Conservation (phyloP, 352 stramenopile species). For the Pythium dissimile region DNA sequence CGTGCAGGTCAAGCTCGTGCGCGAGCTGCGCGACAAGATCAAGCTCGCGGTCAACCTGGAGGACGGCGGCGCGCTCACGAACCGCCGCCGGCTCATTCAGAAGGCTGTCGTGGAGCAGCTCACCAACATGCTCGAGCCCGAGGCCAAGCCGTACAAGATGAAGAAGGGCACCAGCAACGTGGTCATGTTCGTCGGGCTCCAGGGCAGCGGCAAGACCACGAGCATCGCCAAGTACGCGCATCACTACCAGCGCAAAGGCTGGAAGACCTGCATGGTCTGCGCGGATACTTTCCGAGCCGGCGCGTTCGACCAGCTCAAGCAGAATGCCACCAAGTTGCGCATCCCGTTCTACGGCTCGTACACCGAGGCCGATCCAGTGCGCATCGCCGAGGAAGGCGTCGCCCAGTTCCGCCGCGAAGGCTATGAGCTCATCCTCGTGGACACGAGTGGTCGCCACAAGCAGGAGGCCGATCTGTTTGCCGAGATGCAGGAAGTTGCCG, state of each 20-base stretch:
- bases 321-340: constrained; percentile 98
- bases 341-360: constrained; percentile 99
- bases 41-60: constrained; percentile 87
- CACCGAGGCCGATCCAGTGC: constrained; percentile 97
- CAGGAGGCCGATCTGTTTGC: constrained; percentile 98
- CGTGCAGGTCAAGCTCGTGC: constrained; percentile 88
- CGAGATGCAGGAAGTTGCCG: constrained; percentile 98
- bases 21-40: constrained; percentile 87
- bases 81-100: constrained; percentile 88
- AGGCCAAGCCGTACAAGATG: constrained; percentile 86
- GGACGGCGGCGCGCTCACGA: constrained; percentile 65
- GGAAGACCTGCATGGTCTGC: constrained; percentile 99
- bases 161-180: constrained; percentile 91
- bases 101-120: constrained; percentile 90
- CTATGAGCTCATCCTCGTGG: constrained; percentile 99
- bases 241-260: constrained; percentile 97
- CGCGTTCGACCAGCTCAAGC: constrained; percentile 99
- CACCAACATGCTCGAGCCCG: constrained; percentile 86
- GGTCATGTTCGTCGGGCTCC: constrained; percentile 92
- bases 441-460: constrained; percentile 98
- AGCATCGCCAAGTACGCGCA: constrained; percentile 99
- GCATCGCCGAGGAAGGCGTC: constrained; percentile 97
- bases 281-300: constrained; percentile 98
- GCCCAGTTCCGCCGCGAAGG: constrained; percentile 95
- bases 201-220: constrained; percentile 99